These are phyloP conservation scores for Macrolepiota dolichaula DNA, from an alignment of 768 basidiomycete genomes.

Conservation along the genomic window DNA sequence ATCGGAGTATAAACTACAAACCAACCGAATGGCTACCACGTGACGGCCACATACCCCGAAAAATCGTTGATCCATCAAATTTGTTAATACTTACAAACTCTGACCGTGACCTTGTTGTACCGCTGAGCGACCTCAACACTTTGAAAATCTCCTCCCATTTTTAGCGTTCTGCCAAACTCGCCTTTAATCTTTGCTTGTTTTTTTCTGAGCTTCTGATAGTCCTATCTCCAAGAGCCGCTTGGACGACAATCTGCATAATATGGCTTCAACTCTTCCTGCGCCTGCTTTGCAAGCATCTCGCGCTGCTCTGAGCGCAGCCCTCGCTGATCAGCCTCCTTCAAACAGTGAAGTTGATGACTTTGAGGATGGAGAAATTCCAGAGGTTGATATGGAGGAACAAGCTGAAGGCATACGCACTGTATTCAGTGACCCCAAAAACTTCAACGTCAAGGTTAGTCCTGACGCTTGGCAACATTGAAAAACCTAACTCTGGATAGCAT, in stretches of 20 bases:
- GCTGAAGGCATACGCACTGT: slow-evolving; percentile 86
- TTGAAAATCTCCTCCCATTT: not conserved
- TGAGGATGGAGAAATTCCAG: slow-evolving; percentile 86
- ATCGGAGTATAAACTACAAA: slow-evolving; percentile 4
- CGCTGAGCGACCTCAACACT: slow-evolving; percentile 2
- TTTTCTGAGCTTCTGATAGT: slow-evolving; percentile 5
- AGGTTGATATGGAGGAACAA: slow-evolving; percentile 80
- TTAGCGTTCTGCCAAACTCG: not conserved
- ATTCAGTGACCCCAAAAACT: slow-evolving; percentile 88
- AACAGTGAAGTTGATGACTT: slow-evolving; percentile 35
- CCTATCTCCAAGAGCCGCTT: not conserved
- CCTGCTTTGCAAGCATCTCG: slow-evolving; percentile 75
- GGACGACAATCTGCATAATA: slow-evolving; percentile 13
- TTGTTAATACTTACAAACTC: slow-evolving; percentile 7
- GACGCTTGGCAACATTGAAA: not conserved
- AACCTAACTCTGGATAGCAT: slow-evolving; percentile 48
- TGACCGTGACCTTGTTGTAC: not conserved
- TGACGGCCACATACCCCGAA: slow-evolving; percentile 14
- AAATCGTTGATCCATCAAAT: slow-evolving; percentile 20
- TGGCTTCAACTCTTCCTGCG: slow-evolving; percentile 49
- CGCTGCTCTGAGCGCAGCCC: slow-evolving; percentile 72
- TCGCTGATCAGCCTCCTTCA: slow-evolving; percentile 49
- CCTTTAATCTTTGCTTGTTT: slow-evolving; percentile 10
- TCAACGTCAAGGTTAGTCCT: slow-evolving; percentile 86
- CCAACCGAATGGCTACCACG: not conserved